Evolutionary conservation across 2,329 filamentous ascomycete genomes (phyloP).

Genomic region (Penicillium sp.): DNA sequence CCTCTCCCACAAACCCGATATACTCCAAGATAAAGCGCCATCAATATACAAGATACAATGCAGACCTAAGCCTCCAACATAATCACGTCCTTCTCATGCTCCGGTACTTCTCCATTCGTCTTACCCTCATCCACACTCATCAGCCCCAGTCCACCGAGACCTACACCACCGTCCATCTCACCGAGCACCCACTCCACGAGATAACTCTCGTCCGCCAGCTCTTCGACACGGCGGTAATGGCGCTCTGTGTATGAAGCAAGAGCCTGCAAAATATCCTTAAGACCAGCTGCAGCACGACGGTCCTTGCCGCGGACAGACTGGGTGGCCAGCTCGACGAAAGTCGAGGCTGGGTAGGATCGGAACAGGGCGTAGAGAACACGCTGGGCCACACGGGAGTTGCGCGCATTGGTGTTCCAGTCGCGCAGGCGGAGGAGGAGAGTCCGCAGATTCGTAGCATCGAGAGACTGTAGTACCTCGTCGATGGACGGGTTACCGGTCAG

Average conservation of each 20-base stretch:
- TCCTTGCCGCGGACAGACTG: slow-evolving; percentile 30
- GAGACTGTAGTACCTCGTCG: slow-evolving; percentile 71
- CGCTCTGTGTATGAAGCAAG: slow-evolving; percentile 85
- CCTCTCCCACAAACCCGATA: slow-evolving; percentile 15
- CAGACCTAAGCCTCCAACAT: slow-evolving; percentile 35
- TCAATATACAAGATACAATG: slow-evolving; percentile 20
- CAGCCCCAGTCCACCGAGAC: slow-evolving; percentile 34
- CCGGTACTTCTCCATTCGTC: slow-evolving; percentile 19
- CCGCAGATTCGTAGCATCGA: slow-evolving; percentile 83
- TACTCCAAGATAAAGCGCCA: slow-evolving; percentile 24
- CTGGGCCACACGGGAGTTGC: slow-evolving; percentile 79
- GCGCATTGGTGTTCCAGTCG: slow-evolving; percentile 96
- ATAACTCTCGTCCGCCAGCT: slow-evolving; percentile 89
- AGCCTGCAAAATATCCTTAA: slow-evolving; percentile 83
- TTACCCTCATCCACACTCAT: slow-evolving; percentile 20
- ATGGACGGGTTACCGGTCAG: slow-evolving; percentile 54
- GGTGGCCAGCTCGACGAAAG: slow-evolving; percentile 64
- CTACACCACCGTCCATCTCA: slow-evolving; percentile 75
- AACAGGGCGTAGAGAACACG: slow-evolving; percentile 75
- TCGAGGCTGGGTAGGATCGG: slow-evolving; percentile 70
- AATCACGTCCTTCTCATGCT: slow-evolving; percentile 37
- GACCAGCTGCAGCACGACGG: slow-evolving; percentile 49
- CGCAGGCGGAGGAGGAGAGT: slow-evolving; percentile 72
- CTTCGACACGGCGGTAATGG: slow-evolving; percentile 84
- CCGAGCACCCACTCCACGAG: slow-evolving; percentile 86